Conservation (phyloP, 345 rosid species). For the Noccaea caerulescens region DNA sequence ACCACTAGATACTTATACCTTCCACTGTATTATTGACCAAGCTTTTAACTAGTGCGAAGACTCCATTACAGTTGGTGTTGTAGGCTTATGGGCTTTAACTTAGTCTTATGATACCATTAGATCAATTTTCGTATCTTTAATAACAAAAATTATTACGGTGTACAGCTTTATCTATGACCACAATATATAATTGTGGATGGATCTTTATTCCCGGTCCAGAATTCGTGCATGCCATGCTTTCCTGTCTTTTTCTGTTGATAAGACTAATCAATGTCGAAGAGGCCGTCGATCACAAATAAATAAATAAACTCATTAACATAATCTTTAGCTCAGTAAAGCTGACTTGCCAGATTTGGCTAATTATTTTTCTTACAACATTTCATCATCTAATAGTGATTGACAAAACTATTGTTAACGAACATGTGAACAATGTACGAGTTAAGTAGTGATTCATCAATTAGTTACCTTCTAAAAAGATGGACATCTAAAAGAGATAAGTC, state of each 20-base stretch:
- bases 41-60: constrained; percentile 15
- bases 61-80: constrained; percentile 10
- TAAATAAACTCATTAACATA: not conserved
- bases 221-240: constrained; percentile 39
- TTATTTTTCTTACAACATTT: not conserved
- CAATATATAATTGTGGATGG: not conserved
- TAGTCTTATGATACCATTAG: not conserved
- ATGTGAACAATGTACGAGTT: too few relatives aligned
- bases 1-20: not conserved
- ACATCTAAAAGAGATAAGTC: not conserved
- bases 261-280: constrained; percentile 5
- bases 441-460: too few relatives aligned
- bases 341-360: not conserved
- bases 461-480: not conserved
- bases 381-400: not conserved
- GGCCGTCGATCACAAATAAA: constrained; percentile 20
- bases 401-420: not conserved
- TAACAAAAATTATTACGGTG: not conserved
- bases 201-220: constrained; percentile 8
- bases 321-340: not conserved
- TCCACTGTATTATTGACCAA: constrained; percentile 15
- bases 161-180: constrained; percentile 22
- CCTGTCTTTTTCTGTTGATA: constrained; percentile 13
- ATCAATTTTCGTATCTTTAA: not conserved
- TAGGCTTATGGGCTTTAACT: not conserved